Base-by-base conservation (phyloP, 2,329 filamentous ascomycete genomes). In the Sclerotinia nivalis region DNA sequence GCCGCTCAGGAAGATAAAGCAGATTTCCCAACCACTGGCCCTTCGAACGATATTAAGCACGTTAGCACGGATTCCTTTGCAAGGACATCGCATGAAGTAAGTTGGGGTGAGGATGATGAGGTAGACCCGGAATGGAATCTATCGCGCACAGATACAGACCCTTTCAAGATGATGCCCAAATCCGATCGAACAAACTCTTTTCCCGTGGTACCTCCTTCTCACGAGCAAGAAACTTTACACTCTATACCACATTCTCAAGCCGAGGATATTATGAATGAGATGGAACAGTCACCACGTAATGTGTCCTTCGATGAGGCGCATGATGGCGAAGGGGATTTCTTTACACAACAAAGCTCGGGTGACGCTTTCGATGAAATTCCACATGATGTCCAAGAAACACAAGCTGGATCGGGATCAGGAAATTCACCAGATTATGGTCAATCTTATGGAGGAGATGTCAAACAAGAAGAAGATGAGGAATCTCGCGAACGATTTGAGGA, bases 171-270 rank as follows among this genome's bases (percentile, higher is more conserved):
- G 72, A 87, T 90, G 85, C 80, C 85, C 12, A 81, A 84, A 3
- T 84, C 80, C 64, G 84, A 88, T 68, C 82, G 86, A 75, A 86
- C 87, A 54, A 90, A 90, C 76, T 90, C 88, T 0, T 90, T 90
- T 72, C 88, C 88, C 1, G 78, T 79, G 15, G 86, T 89, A 0
- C 85, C 87, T 15, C 82, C 83, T 0, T 73, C 80, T 9, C 77
- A 82, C 50, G 72, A 78, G 31, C 76, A 78, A 28, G 75, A 78
- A 31, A 43, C 68, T 25, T 60, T 55, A 56, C 69, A 77, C 9
- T 81, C 81, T 20, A 79, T 85, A 2, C 80, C 84, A 10, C 79
- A 83, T 4, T 86, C 80, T 55, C 84, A 89, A 74, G 85, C 84
- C 2, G 81, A 86, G 74, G 83, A 86, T 54, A 82, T 88, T 5